Conservation (phyloP, 306 rosid genomes). For the Biancaea sappan region DNA sequence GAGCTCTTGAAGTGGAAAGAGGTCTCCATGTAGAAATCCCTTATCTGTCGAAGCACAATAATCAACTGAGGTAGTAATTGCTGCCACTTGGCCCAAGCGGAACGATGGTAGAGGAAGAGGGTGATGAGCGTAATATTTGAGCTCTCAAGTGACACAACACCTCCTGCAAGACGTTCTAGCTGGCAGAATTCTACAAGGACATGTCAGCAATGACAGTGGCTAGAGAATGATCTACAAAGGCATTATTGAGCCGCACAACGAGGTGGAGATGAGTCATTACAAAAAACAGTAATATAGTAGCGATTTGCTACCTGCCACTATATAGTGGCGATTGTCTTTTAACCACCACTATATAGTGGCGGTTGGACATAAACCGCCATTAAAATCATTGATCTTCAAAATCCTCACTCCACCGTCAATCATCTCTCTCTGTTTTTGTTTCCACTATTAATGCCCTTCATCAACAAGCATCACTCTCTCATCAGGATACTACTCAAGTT, state of each 20-base stretch:
- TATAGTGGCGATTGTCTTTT: no score
- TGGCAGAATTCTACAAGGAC: slow-evolving; percentile 77
- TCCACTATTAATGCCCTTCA: no score
- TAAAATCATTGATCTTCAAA: no score
- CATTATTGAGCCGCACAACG: slow-evolving; percentile 72
- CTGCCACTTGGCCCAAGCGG: slow-evolving; percentile 95
- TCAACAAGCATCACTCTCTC: no score
- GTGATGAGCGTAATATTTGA: slow-evolving; percentile 69
- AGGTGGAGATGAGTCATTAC: slow-evolving; percentile 93
- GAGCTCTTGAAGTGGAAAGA: slow-evolving; percentile 93
- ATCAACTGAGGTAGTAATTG: slow-evolving; percentile 79
- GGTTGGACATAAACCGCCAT: no score
- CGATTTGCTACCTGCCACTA: no score
- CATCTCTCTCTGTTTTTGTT: no score
- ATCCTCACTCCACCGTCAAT: no score
- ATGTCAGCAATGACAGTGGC: slow-evolving; percentile 83
- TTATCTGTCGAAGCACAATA: slow-evolving; percentile 81
- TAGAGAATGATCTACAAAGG: slow-evolving; percentile 49
- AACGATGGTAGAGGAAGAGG: slow-evolving; percentile 73
- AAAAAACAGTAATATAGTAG: no score
- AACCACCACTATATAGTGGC: no score
- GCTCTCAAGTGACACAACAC: slow-evolving; percentile 79
- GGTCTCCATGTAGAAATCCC: slow-evolving; percentile 98
- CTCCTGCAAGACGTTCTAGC: slow-evolving; percentile 88
- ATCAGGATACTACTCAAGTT: no score